A percentile compares a stretch with the other conserved stretches of the same genome.
Conservation (phyloP, 306 rosid genomes). For the Prunus mira region DNA sequence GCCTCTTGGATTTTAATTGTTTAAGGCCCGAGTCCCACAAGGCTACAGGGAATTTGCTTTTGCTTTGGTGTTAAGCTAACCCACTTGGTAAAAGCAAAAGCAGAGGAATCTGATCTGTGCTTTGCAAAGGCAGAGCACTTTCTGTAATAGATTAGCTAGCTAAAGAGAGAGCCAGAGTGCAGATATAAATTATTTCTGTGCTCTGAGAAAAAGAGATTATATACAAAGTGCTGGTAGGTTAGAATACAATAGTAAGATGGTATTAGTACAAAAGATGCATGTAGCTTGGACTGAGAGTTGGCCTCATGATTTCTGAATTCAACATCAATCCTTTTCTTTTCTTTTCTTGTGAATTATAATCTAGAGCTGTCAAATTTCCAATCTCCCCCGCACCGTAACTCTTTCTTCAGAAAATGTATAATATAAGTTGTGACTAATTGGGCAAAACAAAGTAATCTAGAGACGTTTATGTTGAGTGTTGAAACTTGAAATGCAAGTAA, state of each 20-base stretch:
- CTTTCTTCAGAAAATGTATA: not conserved
- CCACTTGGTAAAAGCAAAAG: not conserved
- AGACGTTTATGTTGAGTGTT: not conserved
- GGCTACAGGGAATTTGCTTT: not conserved
- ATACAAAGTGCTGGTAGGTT: not conserved
- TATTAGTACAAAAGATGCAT: not conserved
- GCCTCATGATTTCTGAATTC: not conserved
- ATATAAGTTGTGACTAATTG: not conserved
- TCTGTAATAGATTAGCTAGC: too few relatives aligned
- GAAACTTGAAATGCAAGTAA: constrained; percentile 6
- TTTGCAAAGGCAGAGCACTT: not conserved
- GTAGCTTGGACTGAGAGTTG: not conserved
- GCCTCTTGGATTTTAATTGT: too few relatives aligned
- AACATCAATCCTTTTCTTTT: not conserved
- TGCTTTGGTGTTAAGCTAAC: not conserved
- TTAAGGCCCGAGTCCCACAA: too few relatives aligned
- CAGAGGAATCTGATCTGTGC: not conserved
- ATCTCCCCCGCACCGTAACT: not conserved
- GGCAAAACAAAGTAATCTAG: not conserved
- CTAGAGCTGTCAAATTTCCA: not conserved
- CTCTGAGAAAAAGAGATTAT: not conserved
- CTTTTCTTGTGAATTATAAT: not conserved
- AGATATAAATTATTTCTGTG: not conserved
- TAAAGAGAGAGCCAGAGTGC: not conserved
- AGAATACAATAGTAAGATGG: not conserved